Base-by-base conservation (phyloP, 2,329 filamentous ascomycete genomes). In the Didymella pinodella region DNA sequence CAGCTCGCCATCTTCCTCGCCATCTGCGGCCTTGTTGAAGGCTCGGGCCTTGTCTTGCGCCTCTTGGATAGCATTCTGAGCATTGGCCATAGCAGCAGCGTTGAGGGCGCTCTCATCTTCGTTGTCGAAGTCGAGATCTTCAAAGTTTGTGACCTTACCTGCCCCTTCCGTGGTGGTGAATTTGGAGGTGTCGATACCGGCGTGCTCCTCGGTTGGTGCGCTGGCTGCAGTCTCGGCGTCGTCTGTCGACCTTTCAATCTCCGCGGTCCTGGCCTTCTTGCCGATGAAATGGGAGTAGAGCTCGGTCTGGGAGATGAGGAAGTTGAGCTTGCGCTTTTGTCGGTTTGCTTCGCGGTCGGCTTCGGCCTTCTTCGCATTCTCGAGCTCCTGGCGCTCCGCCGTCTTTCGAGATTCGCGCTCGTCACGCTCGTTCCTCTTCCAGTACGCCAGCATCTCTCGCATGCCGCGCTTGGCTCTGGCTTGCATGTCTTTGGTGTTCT, bases 381-480 rank as follows among this genome's bases (percentile, higher is more conserved):
- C 95, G 47, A 99, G 86, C 80, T 98, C 95, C 77, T 97, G 93
- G 76, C 90, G 92, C 82, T 99, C 95, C 5, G 95, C 95, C 51
- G 93, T 89, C 81, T 97, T 96, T 67, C 95, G 89, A 65, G 96
- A 83, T 76, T 99, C 95, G 61, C 95, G 91, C 76, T 99, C 95
- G 75, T 99, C 95, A 52, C 94, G 90, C 78, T 99, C 95, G 76
- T 99, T 99, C 57, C 94, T 90, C 80, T 98, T 98, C 95, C 95
- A 99, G 85, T 98, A 99, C 57, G 91, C 88, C 86, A 97, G 95
- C 95, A 99, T 99, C 80, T 99, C 95, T 75, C 95, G 88, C 95
- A 99, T 99, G 59, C 94, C 94, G 67, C 95, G 90, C 84, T 99
- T 99, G 58, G 95, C 95, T 47, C 95, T 88, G 41, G 95, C 95